Percentiles rank a stretch among this genome's conserved stretches.
phyloP scores from a whole-genome alignment of 1,139 yeast genomes.

The Pneumocystis sp. region DNA sequence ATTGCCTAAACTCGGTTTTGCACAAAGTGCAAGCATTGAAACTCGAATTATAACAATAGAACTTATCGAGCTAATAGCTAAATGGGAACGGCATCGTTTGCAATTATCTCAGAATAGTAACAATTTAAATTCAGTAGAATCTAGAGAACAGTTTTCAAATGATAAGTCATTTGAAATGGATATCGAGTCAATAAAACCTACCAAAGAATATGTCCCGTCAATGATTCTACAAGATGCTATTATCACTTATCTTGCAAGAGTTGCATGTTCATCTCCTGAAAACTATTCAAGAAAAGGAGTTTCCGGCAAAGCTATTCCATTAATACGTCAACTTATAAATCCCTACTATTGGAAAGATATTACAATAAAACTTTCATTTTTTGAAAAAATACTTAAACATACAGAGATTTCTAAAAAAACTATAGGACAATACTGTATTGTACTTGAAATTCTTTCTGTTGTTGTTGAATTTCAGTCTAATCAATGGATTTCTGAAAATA shows the following conservation, averaged over 20 bases:
- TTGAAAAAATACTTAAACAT: conserved; percentile 69
- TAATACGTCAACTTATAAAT: conserved; percentile 57
- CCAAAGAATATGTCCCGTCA: conserved; percentile 4
- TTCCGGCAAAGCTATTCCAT: conserved; percentile 66
- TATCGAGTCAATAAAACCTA: conserved; percentile 9
- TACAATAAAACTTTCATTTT: conserved; percentile 64
- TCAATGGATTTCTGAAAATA: conserved; percentile 61
- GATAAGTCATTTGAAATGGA: conserved; percentile 7
- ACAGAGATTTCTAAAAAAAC: conserved; percentile 54
- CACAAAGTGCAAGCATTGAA: conserved; percentile 57
- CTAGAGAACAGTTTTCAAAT: background rate
- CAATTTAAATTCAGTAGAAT: background rate
- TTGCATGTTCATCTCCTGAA: conserved; percentile 74
- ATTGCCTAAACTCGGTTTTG: conserved; percentile 77
- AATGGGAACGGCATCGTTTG: conserved; percentile 50
- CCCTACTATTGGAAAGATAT: conserved; percentile 77
- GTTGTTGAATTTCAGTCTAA: conserved; percentile 63
- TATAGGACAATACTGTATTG: conserved; percentile 70
- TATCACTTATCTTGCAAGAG: conserved; percentile 76
- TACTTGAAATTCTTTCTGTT: conserved; percentile 78
- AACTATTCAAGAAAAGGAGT: conserved; percentile 72
- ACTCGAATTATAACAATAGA: conserved; percentile 79
- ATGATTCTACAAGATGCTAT: conserved; percentile 67
- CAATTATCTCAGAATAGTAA: background rate
- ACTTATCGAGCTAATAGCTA: conserved; percentile 64